Evolutionary conservation across 2,329 filamentous ascomycete genomes (phyloP).

Genomic region (Calonectria pseudoreteaudii): DNA sequence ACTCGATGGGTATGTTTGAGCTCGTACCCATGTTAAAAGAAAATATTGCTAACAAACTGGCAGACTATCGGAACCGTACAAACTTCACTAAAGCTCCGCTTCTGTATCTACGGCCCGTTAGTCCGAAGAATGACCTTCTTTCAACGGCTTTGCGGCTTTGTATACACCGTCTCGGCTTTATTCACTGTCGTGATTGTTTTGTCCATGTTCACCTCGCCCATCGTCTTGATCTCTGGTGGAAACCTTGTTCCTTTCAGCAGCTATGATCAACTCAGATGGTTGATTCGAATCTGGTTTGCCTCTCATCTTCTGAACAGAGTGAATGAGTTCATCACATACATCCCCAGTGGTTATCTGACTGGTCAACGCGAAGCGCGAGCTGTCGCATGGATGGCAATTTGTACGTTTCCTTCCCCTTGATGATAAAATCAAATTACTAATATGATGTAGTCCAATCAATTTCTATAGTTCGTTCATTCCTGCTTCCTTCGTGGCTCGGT

Average conservation of each 20-base stretch:
- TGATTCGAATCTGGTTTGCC: constrained; percentile 61
- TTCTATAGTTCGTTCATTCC: background rate
- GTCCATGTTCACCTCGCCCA: constrained; percentile 62
- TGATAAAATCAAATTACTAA: background rate
- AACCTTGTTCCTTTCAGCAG: constrained; percentile 62
- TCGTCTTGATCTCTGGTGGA: constrained; percentile 62
- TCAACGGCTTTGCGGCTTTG: background rate
- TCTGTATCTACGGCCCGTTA: background rate
- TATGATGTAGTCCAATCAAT: background rate
- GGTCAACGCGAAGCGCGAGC: constrained; percentile 62
- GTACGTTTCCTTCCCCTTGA: constrained; percentile 39
- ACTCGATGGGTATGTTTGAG: background rate
- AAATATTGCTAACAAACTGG: background rate
- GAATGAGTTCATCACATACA: constrained; percentile 61
- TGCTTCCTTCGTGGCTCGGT: background rate
- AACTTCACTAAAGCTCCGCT: background rate
- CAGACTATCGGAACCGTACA: background rate
- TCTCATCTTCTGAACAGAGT: constrained; percentile 56
- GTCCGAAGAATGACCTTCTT: background rate
- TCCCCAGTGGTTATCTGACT: constrained; percentile 63
- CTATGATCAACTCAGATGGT: constrained; percentile 59
- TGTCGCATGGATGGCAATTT: constrained; percentile 66
- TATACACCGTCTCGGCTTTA: background rate
- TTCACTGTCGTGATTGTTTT: constrained; percentile 58
- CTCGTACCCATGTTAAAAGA: background rate